Base-by-base conservation (phyloP, 768 basidiomycete species). In the Peribolospora baueri region DNA sequence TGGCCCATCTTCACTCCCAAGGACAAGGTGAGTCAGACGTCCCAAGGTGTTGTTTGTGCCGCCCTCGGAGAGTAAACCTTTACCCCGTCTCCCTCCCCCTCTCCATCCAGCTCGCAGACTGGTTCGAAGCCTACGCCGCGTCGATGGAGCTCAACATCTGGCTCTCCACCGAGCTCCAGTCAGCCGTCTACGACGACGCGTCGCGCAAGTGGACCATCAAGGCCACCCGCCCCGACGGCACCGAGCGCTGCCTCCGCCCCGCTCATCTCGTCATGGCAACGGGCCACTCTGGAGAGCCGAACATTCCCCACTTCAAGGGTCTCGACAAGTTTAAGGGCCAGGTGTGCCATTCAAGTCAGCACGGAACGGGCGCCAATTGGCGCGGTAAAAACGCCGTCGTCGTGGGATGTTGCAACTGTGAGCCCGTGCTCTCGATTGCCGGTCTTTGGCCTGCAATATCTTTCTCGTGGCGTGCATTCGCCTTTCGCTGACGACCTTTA, bases 301-400 rank as follows among this genome's bases (percentile, higher is more conserved):
- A 58, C 14, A 42, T 61, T 4, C 64, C 57, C 1, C 54, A 11
- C 10, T 62, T 58, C 56, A 47, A 7, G 6, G 36, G 52, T 8
- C 56, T 76, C 74, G 73, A 76, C 25, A 69, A 68, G 5, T 82
- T 80, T 70, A 74, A 76, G 59, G 82, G 82, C 6, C 67, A 74
- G 52, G 65, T 77, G 3, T 59, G 77, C 11, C 82, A 84, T 63
- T 80, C 80, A 0, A 70, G 65, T 5, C 62, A 71, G 38, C 76
- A 81, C 64, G 70, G 72, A 46, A 68, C 64, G n/a, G 55, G 56
- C 6, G 77, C 78, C 0, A 65, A 68, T 46, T 77, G 77, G 59
- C 48, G 63, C 1, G 81, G 79, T 10, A 82, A 82, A 68, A 83
- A 78, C 61, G 79, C 81, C 0, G 70, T 78, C 3, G 75, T 84